Conservation (phyloP, 306 rosid genomes). For the Cucumis sativus region DNA sequence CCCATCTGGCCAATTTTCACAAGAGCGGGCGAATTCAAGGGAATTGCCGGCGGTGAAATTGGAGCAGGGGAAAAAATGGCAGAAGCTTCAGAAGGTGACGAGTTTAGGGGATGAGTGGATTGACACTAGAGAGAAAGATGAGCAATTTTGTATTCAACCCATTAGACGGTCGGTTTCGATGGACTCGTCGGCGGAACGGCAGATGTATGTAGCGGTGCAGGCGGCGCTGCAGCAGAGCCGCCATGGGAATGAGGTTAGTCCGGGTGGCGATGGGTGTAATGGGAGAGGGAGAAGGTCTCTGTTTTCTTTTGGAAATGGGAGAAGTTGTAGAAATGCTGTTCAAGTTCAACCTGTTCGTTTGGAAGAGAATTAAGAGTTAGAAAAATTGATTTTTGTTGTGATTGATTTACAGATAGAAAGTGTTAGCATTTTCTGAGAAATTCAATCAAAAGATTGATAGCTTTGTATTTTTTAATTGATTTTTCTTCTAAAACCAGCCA, state of each 20-base stretch:
- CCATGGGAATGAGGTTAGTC: constrained; percentile 24
- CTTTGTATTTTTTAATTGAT: background rate
- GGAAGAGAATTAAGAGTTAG: constrained; percentile 15
- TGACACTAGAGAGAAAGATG: constrained; percentile 72
- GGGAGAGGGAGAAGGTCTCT: constrained; percentile 52
- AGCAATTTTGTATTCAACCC: constrained; percentile 55
- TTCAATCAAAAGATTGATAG: background rate
- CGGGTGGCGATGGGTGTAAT: constrained; percentile 48
- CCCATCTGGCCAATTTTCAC: constrained; percentile 8
- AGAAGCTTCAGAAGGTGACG: constrained; percentile 44
- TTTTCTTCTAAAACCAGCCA: background rate
- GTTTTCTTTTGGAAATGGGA: constrained; percentile 72
- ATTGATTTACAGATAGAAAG: background rate
- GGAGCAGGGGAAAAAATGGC: constrained; percentile 27
- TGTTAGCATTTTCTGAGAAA: background rate
- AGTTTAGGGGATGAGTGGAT: constrained; percentile 94
- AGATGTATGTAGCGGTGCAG: constrained; percentile 35
- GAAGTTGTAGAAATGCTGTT: constrained; percentile 59
- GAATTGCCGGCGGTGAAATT: constrained; percentile 16
- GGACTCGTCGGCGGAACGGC: constrained; percentile 79
- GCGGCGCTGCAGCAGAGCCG: constrained; percentile 36
- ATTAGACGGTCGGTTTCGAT: constrained; percentile 84
- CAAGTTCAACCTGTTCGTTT: constrained; percentile 48
- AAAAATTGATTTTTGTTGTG: background rate
- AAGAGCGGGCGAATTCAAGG: constrained; percentile 21